Evolutionary conservation across 371 early-diverging fungal genomes (phyloP).

Genomic region (Basidiobolus meristosporus): DNA sequence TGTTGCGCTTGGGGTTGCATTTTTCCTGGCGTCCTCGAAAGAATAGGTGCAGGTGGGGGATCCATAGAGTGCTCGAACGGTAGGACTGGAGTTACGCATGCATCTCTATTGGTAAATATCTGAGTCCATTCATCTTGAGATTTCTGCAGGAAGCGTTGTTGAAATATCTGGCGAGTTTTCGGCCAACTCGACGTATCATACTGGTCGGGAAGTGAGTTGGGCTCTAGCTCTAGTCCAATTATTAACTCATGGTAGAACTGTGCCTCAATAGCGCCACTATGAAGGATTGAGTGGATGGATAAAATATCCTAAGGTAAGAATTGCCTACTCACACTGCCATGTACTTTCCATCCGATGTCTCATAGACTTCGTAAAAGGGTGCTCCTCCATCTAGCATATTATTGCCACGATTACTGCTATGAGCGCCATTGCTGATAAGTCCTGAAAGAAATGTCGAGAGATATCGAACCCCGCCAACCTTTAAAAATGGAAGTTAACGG

Average conservation of each 20-base stretch:
- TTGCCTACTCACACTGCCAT: constrained; percentile 35
- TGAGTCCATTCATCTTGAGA: constrained; percentile 43
- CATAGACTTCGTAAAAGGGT: constrained; percentile 47
- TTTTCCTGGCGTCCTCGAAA: constrained; percentile 35
- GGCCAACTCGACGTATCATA: constrained; percentile 29
- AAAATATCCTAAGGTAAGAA: background rate
- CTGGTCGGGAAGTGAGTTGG: constrained; percentile 21
- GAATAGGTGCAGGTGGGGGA: constrained; percentile 31
- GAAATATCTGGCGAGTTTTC: constrained; percentile 22
- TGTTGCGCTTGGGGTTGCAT: constrained; percentile 5
- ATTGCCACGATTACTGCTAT: constrained; percentile 28
- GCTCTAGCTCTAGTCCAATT: constrained; percentile 23
- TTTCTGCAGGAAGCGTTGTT: constrained; percentile 22
- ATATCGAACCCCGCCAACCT: background rate
- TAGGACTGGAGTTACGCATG: constrained; percentile 54
- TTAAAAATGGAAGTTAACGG: background rate
- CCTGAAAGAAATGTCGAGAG: constrained; percentile 6
- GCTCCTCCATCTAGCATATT: constrained; percentile 52
- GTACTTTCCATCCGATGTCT: constrained; percentile 40
- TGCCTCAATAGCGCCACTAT: constrained; percentile 46
- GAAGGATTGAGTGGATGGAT: background rate
- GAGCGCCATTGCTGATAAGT: constrained; percentile 28
- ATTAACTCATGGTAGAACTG: constrained; percentile 40
- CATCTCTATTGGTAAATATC: constrained; percentile 45
- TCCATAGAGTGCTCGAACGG: constrained; percentile 21